Percentiles rank a stretch among this genome's conserved stretches.
Evolutionary conservation across 176 grass and related monocot genomes (phyloP).

Genomic region (Pontederia paniculata): DNA sequence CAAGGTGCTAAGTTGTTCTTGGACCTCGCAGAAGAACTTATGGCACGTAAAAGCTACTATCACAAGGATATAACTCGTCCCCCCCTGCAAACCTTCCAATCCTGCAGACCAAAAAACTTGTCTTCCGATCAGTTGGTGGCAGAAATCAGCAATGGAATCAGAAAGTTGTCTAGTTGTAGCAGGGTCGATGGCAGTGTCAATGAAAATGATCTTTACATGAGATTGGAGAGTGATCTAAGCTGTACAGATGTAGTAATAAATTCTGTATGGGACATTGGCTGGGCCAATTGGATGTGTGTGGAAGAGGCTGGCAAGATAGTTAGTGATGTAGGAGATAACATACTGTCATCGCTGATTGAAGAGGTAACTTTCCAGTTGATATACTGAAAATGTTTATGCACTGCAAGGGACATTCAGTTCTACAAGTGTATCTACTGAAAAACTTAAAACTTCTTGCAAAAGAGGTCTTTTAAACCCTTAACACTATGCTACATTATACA

Average conservation of each 20-base stretch:
- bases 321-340: constrained; percentile 30
- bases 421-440: no score
- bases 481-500: no score
- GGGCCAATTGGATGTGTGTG: constrained; percentile 47
- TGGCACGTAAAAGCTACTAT: constrained; percentile 32
- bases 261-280: constrained; percentile 49
- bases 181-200: neutral
- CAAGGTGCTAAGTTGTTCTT: constrained; percentile 24
- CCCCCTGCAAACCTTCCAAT: constrained; percentile 8
- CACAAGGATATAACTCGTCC: constrained; percentile 18
- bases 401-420: no score
- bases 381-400: no score
- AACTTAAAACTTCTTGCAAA: no score
- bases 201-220: constrained; percentile 39
- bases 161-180: constrained; percentile 25
- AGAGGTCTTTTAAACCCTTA: no score
- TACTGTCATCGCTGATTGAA: constrained; percentile 41
- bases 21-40: constrained; percentile 42
- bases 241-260: constrained; percentile 31
- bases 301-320: constrained; percentile 40
- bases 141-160: constrained; percentile 23
- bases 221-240: constrained; percentile 61
- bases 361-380: constrained; percentile 35
- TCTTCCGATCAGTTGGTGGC: constrained; percentile 32
- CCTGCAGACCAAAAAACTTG: constrained; percentile 15